Evolutionary conservation across 176 grass and related monocot genomes (phyloP).

Genomic region (Bromus sterilis): DNA sequence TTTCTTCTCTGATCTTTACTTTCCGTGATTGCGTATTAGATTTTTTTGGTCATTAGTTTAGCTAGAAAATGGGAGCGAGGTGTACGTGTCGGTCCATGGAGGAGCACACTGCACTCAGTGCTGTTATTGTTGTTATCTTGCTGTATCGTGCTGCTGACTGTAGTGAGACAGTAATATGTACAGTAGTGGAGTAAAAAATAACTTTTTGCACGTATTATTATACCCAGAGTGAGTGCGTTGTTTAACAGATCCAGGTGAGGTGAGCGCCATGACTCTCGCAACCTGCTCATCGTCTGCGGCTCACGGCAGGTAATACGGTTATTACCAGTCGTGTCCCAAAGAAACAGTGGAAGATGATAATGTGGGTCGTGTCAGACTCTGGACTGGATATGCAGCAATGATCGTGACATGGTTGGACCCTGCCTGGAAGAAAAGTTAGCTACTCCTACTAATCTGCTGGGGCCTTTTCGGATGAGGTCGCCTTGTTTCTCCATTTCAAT

Average conservation of each 20-base stretch:
- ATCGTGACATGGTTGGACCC: background rate
- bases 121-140: background rate
- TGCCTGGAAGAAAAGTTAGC: background rate
- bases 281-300: background rate
- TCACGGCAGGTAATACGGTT: background rate
- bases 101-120: slow-evolving; percentile 7
- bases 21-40: background rate
- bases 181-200: too few relatives aligned
- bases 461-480: background rate
- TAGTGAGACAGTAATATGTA: background rate
- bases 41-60: background rate
- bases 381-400: background rate
- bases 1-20: background rate
- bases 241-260: background rate
- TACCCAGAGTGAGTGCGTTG: background rate
- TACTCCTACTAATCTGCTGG: background rate
- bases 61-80: background rate
- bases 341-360: background rate
- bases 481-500: background rate
- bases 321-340: background rate
- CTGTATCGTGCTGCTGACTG: background rate
- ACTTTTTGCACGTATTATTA: background rate
- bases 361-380: background rate
- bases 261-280: background rate
- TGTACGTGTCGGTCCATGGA: background rate